Evolutionary conservation across 208 protist species (phyloP).

Genomic region (Tetramitus jugosus): DNA sequence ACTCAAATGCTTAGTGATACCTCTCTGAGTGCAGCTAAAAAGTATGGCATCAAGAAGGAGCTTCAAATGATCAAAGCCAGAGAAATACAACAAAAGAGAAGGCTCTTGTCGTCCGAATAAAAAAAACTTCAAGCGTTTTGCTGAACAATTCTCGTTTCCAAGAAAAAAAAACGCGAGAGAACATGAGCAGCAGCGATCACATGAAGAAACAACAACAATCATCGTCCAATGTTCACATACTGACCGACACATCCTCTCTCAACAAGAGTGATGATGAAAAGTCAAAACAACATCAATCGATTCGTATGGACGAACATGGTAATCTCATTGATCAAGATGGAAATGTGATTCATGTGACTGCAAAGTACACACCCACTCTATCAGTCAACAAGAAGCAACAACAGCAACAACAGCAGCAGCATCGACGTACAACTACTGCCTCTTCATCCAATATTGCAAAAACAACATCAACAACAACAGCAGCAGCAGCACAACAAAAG

Average conservation of each 20-base stretch:
- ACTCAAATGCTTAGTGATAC: background rate
- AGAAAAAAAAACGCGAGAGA: no score
- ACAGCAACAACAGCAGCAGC: background rate
- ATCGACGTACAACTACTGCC: no score
- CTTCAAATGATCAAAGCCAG: background rate
- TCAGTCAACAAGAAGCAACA: background rate
- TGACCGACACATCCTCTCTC: no score
- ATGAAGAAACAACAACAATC: no score
- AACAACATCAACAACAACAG: background rate
- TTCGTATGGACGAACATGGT: slow-evolving; percentile 19
- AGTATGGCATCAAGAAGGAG: slow-evolving; percentile 7
- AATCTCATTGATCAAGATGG: slow-evolving; percentile 12
- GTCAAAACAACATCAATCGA: no score
- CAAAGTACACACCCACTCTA: background rate
- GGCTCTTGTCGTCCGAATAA: no score
- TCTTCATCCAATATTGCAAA: slow-evolving; percentile 8
- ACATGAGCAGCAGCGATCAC: no score
- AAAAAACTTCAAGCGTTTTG: no score
- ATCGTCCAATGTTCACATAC: no score
- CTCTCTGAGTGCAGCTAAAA: background rate
- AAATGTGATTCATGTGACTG: background rate
- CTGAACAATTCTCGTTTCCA: no score
- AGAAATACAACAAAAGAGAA: background rate
- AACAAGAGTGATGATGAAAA: no score
- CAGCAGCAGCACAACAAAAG: background rate